A percentile compares a stretch with the other conserved stretches of the same genome.
phyloP scores from a whole-genome alignment of 2,329 filamentous ascomycete genomes.

The Neonectria magnoliae region DNA sequence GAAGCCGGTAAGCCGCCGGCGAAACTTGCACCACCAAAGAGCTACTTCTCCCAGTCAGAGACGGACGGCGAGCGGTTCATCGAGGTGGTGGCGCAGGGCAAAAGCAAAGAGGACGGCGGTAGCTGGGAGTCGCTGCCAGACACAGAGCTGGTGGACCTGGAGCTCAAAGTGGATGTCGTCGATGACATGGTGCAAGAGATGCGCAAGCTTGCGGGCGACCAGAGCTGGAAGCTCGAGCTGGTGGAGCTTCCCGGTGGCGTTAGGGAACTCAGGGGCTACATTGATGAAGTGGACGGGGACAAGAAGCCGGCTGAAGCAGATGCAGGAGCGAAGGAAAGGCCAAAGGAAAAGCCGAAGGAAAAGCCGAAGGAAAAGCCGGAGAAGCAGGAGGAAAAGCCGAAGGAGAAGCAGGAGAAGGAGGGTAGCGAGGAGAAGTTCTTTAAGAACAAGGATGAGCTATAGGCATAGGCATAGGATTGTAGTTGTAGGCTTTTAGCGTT shows the following conservation, averaged over 20 bases:
- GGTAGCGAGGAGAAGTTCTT: conserved; percentile 63
- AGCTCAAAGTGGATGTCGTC: conserved; percentile 73
- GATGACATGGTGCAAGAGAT: conserved; percentile 76
- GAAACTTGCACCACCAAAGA: conserved; percentile 57
- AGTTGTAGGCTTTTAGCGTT: conserved; percentile 27
- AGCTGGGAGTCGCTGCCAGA: conserved; percentile 68
- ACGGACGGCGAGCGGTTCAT: conserved; percentile 45
- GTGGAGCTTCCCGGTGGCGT: conserved; percentile 71
- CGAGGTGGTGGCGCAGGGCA: conserved; percentile 57
- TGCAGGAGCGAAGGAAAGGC: conserved; percentile 31
- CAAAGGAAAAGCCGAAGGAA: too few relatives aligned
- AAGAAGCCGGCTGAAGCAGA: conserved; percentile 33
- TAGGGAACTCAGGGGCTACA: conserved; percentile 73
- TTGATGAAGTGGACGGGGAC: conserved; percentile 65
- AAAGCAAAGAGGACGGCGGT: conserved; percentile 67
- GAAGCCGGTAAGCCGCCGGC: conserved; percentile 59
- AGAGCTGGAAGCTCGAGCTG: conserved; percentile 83
- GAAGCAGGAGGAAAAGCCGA: conserved; percentile 40
- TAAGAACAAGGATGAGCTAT: conserved; percentile 57
- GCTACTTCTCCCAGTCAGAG: conserved; percentile 46
- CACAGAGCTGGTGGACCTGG: conserved; percentile 74
- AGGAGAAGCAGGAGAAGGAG: conserved; percentile 36
- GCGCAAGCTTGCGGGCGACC: conserved; percentile 73
- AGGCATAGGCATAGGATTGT: conserved; percentile 10
- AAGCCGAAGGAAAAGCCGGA: conserved; percentile 22